Base-by-base conservation (phyloP, 2,329 filamentous ascomycete genomes). In the Ophiostoma himal-ulmi region DNA sequence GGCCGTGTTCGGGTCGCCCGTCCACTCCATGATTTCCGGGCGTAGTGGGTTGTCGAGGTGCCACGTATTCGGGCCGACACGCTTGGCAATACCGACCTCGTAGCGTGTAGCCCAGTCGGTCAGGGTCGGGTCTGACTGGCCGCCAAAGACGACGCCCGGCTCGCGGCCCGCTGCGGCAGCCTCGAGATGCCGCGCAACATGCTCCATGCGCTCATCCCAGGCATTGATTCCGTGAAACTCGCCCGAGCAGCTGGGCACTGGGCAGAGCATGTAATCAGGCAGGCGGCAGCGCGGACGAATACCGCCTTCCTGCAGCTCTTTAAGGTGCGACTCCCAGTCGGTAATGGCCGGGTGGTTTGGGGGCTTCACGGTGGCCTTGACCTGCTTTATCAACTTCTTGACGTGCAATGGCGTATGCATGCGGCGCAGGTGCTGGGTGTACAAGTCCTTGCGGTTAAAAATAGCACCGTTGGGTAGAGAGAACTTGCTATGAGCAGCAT, bases 391-490 rank as follows among this genome's bases (percentile, higher is more conserved):
- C 37, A 78, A 75, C 70, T 79, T 72, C 69, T 74, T 75, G 57
- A 72, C 75, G 1, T 78, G 73, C 70, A 83, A 78, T 0, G 86
- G 85, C 0, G 86, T 83, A 77, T 97, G 94, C 92, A 96, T 96
- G 66, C 94, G 90, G 6, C 92, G 86, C 1, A 94, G 84, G 77
- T 97, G 94, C 76, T 96, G 93, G 0, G 90, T 92, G 81, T 94
- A 97, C 11, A 97, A 86, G 76, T 97, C 94, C 78, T 96, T 96
- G 76, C 94, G 90, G 79, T 96, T 96, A 82, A 97, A 97, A 75
- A 85, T 82, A 41, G 81, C 80, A n/a, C 84, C 89, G 75, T 90
- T 88, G 54, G 81, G 81, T 6, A 83, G 79, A 0, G 77, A 69
- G 30, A 70, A 64, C 7, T 65, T 64, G 36, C 26, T 44, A 41